Base-by-base conservation (phyloP, 1,139 yeast species). In the Pichia sp. region DNA sequence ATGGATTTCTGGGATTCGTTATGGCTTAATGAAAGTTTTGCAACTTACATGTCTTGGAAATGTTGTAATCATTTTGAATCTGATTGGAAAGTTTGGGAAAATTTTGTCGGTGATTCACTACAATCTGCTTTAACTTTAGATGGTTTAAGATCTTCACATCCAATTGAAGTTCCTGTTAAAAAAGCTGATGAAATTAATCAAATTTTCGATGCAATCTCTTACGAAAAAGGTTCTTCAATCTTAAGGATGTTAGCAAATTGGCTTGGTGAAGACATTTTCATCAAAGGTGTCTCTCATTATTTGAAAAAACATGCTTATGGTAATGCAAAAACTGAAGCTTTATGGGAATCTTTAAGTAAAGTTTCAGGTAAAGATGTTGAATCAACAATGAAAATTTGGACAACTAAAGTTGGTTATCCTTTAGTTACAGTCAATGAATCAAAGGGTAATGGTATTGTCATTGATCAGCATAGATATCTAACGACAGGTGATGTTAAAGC, bases 1-100 rank as follows among this genome's bases (percentile, higher is more conserved):
- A 77, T 78, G 82, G 76, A 78, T 56, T 78, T 76, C 70, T 78
- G 83, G 83, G 81, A 78, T 57, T 82, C 79, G 45, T 68, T 78
- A 54, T 78, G 82, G 82, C 69, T 78, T 53, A 78, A 78, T 58
- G 83, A 78, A 65, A 80, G 81, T 40, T 78, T 78, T 63, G 83
- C 83, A 16, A 78, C 82, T 25, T 77, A 80, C 74, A 77, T 74
- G 65, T 76, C 79, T 1, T 75, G 72, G 70, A 68, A 69, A 47
- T 78, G 79, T 44, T 74, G 76, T 53, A 75, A 77, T 59, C 62
- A 72, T 43, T 69, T 77, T 53, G 73, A 71, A 59, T 79, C 80
- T 34, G 79, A 75, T 44, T 78, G 82, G 82, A 75, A 77, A 56
- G 74, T 76, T 38, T 78, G 79, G 73, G 73, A 73, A 60, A 69